Conservation (phyloP, 495 filamentous ascomycete species). For the Mytilinidion resinicola region DNA sequence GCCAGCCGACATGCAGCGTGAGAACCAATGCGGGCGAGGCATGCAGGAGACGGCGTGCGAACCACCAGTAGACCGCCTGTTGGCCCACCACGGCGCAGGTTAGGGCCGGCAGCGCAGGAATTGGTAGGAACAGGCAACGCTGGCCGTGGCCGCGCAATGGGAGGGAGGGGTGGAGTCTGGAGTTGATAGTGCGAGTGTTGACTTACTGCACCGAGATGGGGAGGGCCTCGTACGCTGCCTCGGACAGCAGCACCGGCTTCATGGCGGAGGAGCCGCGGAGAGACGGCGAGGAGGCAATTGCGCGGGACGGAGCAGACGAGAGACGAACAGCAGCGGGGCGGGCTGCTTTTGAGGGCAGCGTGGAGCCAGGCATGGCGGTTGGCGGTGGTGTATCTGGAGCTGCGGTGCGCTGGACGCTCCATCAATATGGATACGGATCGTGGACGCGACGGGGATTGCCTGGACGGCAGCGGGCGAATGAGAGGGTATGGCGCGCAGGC, state of each 20-base stretch:
- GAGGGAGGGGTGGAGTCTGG: slow-evolving; percentile 15
- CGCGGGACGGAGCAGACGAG: not conserved
- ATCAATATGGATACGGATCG: no score
- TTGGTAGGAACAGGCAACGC: slow-evolving; percentile 8
- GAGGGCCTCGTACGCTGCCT: slow-evolving; percentile 27
- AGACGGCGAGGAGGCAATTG: not conserved
- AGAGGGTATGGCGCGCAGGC: no score
- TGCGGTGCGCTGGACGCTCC: no score
- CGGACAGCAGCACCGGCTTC: slow-evolving; percentile 11
- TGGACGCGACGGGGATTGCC: no score
- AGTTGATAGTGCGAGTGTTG: slow-evolving; percentile 3
- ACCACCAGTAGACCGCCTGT: slow-evolving; percentile 2
- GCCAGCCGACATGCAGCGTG: not conserved
- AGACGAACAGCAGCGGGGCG: not conserved
- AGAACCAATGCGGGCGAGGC: slow-evolving; percentile 2
- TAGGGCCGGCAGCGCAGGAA: not conserved
- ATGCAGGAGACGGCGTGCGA: not conserved
- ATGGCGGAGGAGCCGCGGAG: slow-evolving; percentile 11
- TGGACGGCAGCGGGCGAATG: no score
- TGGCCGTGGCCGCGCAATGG: not conserved
- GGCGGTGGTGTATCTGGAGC: no score
- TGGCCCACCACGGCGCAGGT: not conserved
- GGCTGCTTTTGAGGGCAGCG: no score
- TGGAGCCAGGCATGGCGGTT: no score
- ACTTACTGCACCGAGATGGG: slow-evolving; percentile 31